phyloP scores from a whole-genome alignment of 176 grass and related monocot species.

The Microstegium vimineum region DNA sequence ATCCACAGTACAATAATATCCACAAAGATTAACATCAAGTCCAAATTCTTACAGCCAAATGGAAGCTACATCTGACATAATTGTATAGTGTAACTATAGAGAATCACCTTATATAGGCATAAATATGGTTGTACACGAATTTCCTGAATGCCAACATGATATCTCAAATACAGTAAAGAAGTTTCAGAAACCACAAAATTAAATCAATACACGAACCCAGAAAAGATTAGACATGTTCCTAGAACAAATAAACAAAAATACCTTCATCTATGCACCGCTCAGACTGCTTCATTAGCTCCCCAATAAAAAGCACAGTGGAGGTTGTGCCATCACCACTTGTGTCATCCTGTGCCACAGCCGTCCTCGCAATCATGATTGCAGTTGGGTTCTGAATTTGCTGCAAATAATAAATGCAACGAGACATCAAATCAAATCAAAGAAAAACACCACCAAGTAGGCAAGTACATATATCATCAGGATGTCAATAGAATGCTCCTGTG shows the following conservation, averaged over 20 bases:
- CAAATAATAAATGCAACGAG: background rate
- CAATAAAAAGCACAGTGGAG: slow-evolving; percentile 93
- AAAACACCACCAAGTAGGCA: background rate
- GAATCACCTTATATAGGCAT: background rate
- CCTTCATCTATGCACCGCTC: slow-evolving; percentile 95
- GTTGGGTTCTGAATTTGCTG: slow-evolving; percentile 99
- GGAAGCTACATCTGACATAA: background rate
- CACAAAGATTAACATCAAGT: background rate
- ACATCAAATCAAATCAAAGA: background rate
- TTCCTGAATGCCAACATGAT: background rate
- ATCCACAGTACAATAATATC: background rate
- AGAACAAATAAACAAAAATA: slow-evolving; percentile 6
- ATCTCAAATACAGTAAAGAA: background rate
- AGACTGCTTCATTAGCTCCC: slow-evolving; percentile 89
- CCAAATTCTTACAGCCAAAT: background rate
- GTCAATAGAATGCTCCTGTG: background rate
- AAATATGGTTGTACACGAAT: background rate
- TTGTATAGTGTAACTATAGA: background rate
- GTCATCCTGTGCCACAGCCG: slow-evolving; percentile 84
- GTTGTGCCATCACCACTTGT: slow-evolving; percentile 86
- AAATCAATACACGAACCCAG: background rate
- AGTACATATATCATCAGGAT: background rate
- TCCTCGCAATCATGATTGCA: slow-evolving; percentile 70
- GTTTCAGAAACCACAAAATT: background rate
- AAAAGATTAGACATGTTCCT: background rate